Conservation (phyloP, 1,139 yeast genomes). For the Debaryomyces nepalensis region DNA sequence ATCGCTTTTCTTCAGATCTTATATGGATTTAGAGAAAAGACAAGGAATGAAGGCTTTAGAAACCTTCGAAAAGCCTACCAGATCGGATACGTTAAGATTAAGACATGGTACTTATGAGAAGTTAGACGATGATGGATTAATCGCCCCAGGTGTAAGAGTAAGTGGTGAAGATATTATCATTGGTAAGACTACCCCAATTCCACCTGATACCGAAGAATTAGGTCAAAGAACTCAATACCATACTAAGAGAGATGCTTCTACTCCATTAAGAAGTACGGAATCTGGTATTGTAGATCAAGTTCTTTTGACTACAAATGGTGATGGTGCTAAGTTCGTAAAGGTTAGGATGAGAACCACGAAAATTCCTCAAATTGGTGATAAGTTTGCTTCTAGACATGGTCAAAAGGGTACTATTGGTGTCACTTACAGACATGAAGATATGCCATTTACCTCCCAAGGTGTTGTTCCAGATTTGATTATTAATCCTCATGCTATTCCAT, state of each 20-base stretch:
- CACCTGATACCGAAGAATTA: slow-evolving; percentile 96
- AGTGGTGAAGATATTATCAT: slow-evolving; percentile 98
- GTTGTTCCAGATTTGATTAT: slow-evolving; percentile 95
- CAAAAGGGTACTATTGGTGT: slow-evolving; percentile 99
- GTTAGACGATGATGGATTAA: slow-evolving; percentile 96
- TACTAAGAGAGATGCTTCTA: slow-evolving; percentile 97
- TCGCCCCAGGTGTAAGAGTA: slow-evolving; percentile 97
- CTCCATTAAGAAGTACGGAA: slow-evolving; percentile 95
- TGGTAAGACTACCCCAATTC: slow-evolving; percentile 98
- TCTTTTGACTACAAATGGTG: slow-evolving; percentile 93
- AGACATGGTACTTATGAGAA: slow-evolving; percentile 98
- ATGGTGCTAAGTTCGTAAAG: slow-evolving; percentile 95
- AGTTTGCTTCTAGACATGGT: slow-evolving; percentile 99
- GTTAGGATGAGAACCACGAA: slow-evolving; percentile 99
- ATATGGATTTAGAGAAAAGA: slow-evolving; percentile 98
- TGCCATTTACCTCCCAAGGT: slow-evolving; percentile 98
- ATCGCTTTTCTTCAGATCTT: slow-evolving; percentile 93
- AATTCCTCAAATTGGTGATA: slow-evolving; percentile 98
- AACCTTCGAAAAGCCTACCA: slow-evolving; percentile 93
- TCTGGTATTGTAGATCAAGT: slow-evolving; percentile 99
- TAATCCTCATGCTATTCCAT: slow-evolving; percentile 99
- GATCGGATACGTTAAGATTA: slow-evolving; percentile 91
- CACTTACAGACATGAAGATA: slow-evolving; percentile 96
- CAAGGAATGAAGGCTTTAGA: slow-evolving; percentile 98
- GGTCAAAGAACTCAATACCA: slow-evolving; percentile 99